phyloP scores from a whole-genome alignment of 2,329 filamentous ascomycete genomes.

The Stemphylium beticola region DNA sequence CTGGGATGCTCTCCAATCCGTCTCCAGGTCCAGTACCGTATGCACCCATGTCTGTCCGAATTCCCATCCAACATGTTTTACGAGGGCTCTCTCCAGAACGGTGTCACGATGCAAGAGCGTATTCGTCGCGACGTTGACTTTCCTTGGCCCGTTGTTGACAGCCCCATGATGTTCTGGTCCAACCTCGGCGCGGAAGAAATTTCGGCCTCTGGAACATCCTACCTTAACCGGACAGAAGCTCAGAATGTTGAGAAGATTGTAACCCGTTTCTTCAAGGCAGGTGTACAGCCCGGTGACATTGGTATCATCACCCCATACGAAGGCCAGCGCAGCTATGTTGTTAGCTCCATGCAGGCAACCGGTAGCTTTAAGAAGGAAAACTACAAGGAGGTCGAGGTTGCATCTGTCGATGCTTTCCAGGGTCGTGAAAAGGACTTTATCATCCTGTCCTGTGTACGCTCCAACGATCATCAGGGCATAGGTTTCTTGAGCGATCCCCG shows the following conservation, averaged over 20 bases:
- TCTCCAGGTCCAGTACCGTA: conserved; percentile 96
- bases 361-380: conserved; percentile 97
- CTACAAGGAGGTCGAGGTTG: conserved; percentile 98
- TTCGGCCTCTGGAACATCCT: conserved; percentile 95
- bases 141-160: conserved; percentile 92
- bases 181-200: conserved; percentile 98
- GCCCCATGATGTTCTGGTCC: conserved; percentile 99
- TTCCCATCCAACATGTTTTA: conserved; percentile 99
- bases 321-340: conserved; percentile 96
- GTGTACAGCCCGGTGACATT: conserved; percentile 90
- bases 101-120: conserved; percentile 87
- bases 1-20: conserved; percentile 90
- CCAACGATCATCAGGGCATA: conserved; percentile 98
- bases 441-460: conserved; percentile 94
- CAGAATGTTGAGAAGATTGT: conserved; percentile 99
- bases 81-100: conserved; percentile 94
- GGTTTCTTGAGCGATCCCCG: conserved; percentile 98
- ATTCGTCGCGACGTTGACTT: conserved; percentile 95
- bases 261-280: conserved; percentile 97
- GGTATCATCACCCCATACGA: conserved; percentile 99
- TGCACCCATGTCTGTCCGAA: conserved; percentile 96
- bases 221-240: conserved; percentile 95
- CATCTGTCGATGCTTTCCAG: conserved; percentile 98
- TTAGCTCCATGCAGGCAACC: conserved; percentile 98
- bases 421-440: conserved; percentile 99